phyloP scores from a whole-genome alignment of 495 filamentous ascomycete genomes.

The Neohortaea acidophila region DNA sequence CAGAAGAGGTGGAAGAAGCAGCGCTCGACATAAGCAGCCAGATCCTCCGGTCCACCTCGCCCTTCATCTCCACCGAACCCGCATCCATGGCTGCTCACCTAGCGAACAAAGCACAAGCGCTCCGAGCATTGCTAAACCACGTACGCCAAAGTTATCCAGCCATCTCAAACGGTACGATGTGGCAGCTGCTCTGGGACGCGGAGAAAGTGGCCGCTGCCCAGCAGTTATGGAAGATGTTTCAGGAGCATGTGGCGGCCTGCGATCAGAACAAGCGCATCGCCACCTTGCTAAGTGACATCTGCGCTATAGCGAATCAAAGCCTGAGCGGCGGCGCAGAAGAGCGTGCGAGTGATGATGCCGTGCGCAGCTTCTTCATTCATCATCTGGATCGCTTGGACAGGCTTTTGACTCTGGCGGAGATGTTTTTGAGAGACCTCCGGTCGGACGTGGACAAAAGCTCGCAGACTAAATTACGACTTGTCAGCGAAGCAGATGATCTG shows the following conservation, averaged over 20 bases:
- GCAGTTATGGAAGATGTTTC: constrained; percentile 63
- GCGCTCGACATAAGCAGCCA: constrained; percentile 66
- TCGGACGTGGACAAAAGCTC: constrained; percentile 29
- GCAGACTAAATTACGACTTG: constrained; percentile 14
- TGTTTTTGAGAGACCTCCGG: constrained; percentile 52
- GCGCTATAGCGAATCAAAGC: constrained; percentile 56
- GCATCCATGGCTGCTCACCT: constrained; percentile 72
- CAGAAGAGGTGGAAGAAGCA: constrained; percentile 58
- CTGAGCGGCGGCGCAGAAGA: constrained; percentile 45
- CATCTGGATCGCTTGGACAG: constrained; percentile 60
- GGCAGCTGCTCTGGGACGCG: constrained; percentile 74
- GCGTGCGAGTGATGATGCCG: constrained; percentile 49
- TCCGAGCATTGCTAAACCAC: constrained; percentile 55
- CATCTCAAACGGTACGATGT: constrained; percentile 49
- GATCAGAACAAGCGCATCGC: constrained; percentile 26
- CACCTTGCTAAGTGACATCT: constrained; percentile 42
- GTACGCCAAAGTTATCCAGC: constrained; percentile 40
- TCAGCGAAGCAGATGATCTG: constrained; percentile 60
- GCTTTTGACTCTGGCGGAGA: constrained; percentile 59
- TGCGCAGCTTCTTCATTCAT: constrained; percentile 69
- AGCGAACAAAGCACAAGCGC: constrained; percentile 46
- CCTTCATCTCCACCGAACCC: constrained; percentile 52
- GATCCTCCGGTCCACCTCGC: constrained; percentile 58
- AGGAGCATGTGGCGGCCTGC: constrained; percentile 34
- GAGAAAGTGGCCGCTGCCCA: constrained; percentile 80